Conservation (phyloP, 345 rosid genomes). For the Aethionema arabicum region DNA sequence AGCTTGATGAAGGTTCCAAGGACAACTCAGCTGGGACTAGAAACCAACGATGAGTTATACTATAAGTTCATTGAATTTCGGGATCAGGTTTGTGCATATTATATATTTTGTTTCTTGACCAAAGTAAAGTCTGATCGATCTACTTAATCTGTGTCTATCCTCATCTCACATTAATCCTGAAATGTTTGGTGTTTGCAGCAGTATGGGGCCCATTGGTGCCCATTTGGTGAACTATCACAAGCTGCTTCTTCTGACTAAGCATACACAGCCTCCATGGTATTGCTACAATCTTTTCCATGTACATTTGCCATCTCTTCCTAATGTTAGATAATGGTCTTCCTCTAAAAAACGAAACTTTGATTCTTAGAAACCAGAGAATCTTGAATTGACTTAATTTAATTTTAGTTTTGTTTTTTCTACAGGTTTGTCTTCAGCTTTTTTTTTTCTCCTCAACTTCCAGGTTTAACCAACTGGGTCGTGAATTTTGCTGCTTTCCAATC, state of each 20-base stretch:
- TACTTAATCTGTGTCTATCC: too few relatives aligned
- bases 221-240: slow-evolving; percentile 53
- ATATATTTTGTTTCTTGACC: too few relatives aligned
- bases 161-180: background rate
- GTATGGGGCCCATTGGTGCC: slow-evolving; percentile 65
- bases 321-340: background rate
- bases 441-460: too few relatives aligned
- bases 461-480: too few relatives aligned
- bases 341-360: too few relatives aligned
- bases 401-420: too few relatives aligned
- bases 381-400: too few relatives aligned
- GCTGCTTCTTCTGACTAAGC: slow-evolving; percentile 61
- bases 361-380: too few relatives aligned
- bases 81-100: slow-evolving; percentile 49
- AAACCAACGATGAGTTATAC: slow-evolving; percentile 55
- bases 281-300: background rate
- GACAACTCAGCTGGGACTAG: slow-evolving; percentile 66
- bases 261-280: slow-evolving; percentile 14
- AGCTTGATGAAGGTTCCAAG: slow-evolving; percentile 81
- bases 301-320: background rate
- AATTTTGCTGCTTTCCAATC: too few relatives aligned
- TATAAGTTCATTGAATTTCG: slow-evolving; percentile 77
- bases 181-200: slow-evolving; percentile 40
- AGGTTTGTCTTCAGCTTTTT: too few relatives aligned
- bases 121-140: too few relatives aligned